Base-by-base conservation (phyloP, 1,139 yeast species). In the Tardiomyces digboiensis region DNA sequence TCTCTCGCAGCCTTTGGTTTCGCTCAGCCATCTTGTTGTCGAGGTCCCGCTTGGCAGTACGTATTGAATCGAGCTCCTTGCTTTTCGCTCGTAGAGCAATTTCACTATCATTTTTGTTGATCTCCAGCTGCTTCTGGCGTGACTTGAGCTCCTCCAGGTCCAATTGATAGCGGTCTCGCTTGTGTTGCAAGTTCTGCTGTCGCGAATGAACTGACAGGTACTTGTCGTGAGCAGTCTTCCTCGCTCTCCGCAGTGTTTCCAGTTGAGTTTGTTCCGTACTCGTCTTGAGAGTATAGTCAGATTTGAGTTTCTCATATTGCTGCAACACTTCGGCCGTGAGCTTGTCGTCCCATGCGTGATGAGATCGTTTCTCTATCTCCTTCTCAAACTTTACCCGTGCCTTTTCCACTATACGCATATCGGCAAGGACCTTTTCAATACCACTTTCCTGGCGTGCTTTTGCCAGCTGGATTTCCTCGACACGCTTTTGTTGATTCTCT, bases 1-100 rank as follows among this genome's bases (percentile, higher is more conserved):
- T 72, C 42, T 78, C 81, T 50, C 82, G 75, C 44, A 88, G 66
- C 54, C 77, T 75, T n/a, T 81, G 71, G 50, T 82, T 84, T 19
- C 80, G 57, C 48, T 73, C 76, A 33, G 70, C 63, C 53, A 80
- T 87, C 48, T 74, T 67, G 16, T 68, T 67, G 21, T 68, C 60
- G 39, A 67, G 66, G 20, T 71, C 65, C 46, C 78, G 79, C 45
- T 74, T 72, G 16, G 67, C 61, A 13, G 70, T 61, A 14, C 75
- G 65, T 7, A 81, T 56, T 3, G 63, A 61, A 39, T 69, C 70
- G 38, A 65, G 61, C 46, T 62, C 71, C 52, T 53, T 63, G 53
- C 66, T 78, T 65, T 66, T 74, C 54, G 63, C 67, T 51, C 63
- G 65, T 14, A 66, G 48, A 8, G 48, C 19, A 10, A 8, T 40